Base-by-base conservation (phyloP, 2,329 filamentous ascomycete species). In the Gyromitra esculenta region DNA sequence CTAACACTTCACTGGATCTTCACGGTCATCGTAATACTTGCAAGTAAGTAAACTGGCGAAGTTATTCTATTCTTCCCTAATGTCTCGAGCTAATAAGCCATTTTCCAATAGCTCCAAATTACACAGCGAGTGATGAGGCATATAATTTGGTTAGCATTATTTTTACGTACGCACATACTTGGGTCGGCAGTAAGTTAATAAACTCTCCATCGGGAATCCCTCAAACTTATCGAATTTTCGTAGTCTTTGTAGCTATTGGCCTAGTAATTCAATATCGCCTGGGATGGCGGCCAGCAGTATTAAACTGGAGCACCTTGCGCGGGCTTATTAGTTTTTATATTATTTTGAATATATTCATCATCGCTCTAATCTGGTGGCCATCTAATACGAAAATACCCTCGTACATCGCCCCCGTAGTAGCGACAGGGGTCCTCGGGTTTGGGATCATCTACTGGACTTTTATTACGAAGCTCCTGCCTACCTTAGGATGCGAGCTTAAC, bases 1-100 rank as follows among this genome's bases (percentile, higher is more conserved):
- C 82, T 84, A 31, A 80, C 82, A 25, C 80, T 84, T 21, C 83
- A 84, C 71, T 83, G 83, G 83, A 79, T 83, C 57, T 81, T 83
- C 64, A 82, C 81, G 1, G 79, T 76, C 5, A 80, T 81, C 15
- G 70, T 83, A 18, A 83, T 83, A 64, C 73, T 83, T 13, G 81
- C 59, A 18, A 73, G 73, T 83, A 15, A 81, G 80, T 31, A 79
- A 35, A 7, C 67, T 18, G 0, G 13, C 35, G 3, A 21, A n/a
- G 25, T 45, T 13, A 48, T 11, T n/a, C 52, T 25, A 13, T 62
- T 13, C 18, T 21, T n/a, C 13, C 1, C 8, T n/a, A 7, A 18
- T 15, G 15, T 6, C 25, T 35, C 37, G 4, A 52, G n/a, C 31
- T 74, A 63, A 68, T 48, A 39, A 18, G 25, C 21, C 7, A 50